These are phyloP conservation scores for Boechera stricta DNA, from an alignment of 345 rosid species.

Conservation along the genomic window DNA sequence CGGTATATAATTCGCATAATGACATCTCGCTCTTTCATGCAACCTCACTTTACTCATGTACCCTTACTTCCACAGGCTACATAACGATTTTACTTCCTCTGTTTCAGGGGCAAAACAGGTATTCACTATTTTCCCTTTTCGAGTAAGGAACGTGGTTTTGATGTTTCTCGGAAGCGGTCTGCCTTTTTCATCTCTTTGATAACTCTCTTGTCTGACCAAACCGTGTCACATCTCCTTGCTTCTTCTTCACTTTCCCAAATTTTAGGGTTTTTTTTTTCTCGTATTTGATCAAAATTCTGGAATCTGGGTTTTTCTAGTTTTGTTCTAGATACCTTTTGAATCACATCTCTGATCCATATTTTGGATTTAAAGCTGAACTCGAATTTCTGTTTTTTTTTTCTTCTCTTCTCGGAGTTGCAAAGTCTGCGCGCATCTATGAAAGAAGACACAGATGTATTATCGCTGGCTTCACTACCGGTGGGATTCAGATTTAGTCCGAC, in stretches of 20 bases:
- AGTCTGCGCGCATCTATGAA: constrained; percentile 18
- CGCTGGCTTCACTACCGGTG: constrained; percentile 70
- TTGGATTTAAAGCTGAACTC: background rate
- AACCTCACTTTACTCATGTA: constrained; percentile 3
- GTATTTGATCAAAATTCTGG: constrained; percentile 6
- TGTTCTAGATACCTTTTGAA: constrained; percentile 30
- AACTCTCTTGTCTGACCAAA: constrained; percentile 13
- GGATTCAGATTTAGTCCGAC: constrained; percentile 93
- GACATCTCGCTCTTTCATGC: constrained; percentile 9
- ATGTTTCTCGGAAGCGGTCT: constrained; percentile 25
- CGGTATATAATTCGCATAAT: background rate
- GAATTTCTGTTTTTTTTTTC: background rate
- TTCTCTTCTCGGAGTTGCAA: background rate
- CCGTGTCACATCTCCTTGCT: constrained; percentile 30
- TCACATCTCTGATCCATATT: constrained; percentile 33
- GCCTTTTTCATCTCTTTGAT: background rate
- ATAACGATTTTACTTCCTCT: background rate
- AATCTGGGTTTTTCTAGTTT: constrained; percentile 23
- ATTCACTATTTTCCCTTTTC: background rate
- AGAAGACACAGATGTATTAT: constrained; percentile 51
- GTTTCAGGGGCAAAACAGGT: constrained; percentile 12
- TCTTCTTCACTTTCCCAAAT: constrained; percentile 45
- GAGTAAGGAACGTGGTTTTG: constrained; percentile 41
- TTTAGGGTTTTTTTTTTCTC: constrained; percentile 24
- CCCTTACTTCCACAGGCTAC: background rate